Percentiles rank a stretch among this genome's conserved stretches.
phyloP scores from a whole-genome alignment of 2,329 filamentous ascomycete species.

The Neoarthrinium moseri region DNA sequence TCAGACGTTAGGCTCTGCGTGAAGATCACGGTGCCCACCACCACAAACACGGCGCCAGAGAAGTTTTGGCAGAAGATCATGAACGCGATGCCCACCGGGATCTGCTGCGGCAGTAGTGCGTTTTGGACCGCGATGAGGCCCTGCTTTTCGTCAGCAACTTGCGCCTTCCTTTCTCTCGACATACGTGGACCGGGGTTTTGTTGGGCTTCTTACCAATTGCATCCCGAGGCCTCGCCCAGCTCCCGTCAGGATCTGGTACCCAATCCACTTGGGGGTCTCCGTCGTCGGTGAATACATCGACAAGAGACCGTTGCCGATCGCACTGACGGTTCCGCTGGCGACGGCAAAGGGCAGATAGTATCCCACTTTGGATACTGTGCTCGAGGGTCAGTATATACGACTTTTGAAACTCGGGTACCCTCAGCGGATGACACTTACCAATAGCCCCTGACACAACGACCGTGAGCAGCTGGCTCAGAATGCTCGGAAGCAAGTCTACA shows the following conservation, averaged over 20 bases:
- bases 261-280: slow-evolving; percentile 23
- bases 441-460: slow-evolving; percentile 45
- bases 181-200: too few relatives aligned
- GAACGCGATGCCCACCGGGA: slow-evolving; percentile 24
- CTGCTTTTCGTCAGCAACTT: slow-evolving; percentile 11
- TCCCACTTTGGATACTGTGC: too few relatives aligned
- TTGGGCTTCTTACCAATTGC: slow-evolving; percentile 18
- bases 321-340: slow-evolving; percentile 18
- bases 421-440: slow-evolving; percentile 12
- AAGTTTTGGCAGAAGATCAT: slow-evolving; percentile 28
- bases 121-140: slow-evolving; percentile 26
- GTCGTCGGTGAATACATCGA: slow-evolving; percentile 24
- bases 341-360: slow-evolving; percentile 27
- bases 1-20: slow-evolving; percentile 20
- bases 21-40: slow-evolving; percentile 27
- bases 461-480: slow-evolving; percentile 47
- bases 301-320: slow-evolving; percentile 23
- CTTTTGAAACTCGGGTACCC: slow-evolving; percentile 18
- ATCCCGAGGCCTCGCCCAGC: slow-evolving; percentile 21
- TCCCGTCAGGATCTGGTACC: slow-evolving; percentile 27
- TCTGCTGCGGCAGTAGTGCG: slow-evolving; percentile 20
- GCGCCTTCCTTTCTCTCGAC: too few relatives aligned
- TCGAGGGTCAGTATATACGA: too few relatives aligned
- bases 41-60: slow-evolving; percentile 22
- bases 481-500: slow-evolving; percentile 29